Evolutionary conservation across 1,284 basidiomycete genomes (phyloP).

Genomic region (Ganoderma multipileum): DNA sequence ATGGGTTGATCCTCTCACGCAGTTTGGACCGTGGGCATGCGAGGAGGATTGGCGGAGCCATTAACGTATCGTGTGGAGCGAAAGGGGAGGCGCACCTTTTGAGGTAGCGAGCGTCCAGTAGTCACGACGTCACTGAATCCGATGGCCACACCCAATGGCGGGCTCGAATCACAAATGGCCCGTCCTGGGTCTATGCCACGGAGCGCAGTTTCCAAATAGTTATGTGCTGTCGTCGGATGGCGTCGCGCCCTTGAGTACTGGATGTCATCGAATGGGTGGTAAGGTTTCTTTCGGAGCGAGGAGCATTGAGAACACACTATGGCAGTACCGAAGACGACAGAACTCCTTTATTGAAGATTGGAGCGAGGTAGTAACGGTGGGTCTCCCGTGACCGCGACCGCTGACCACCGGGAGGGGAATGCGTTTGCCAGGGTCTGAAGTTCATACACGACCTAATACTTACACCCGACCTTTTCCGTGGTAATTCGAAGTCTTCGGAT

Average conservation of each 20-base stretch:
- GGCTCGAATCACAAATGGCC: background rate
- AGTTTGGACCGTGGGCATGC: conserved; percentile 20
- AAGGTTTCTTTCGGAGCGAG: background rate
- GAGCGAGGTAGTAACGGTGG: background rate
- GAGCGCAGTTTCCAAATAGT: background rate
- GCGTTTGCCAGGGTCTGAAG: background rate
- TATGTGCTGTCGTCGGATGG: background rate
- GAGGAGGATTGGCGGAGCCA: conserved; percentile 8
- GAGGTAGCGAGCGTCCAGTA: conserved; percentile 2
- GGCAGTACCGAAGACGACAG: background rate
- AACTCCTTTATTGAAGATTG: background rate
- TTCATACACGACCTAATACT: background rate
- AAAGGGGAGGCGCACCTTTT: background rate
- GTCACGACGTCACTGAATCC: background rate
- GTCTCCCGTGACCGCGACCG: background rate
- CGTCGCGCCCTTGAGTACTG: background rate
- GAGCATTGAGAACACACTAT: too few species aligned
- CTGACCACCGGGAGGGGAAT: background rate
- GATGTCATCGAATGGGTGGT: background rate
- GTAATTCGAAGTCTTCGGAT: background rate
- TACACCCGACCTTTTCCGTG: background rate
- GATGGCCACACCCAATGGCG: background rate
- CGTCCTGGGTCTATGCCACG: background rate
- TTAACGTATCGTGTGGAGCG: conserved; percentile 21
- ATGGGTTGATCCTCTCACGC: conserved; percentile 22